Base-by-base conservation (phyloP, 2,329 filamentous ascomycete species). In the Pseudohalonectria lignicola region DNA sequence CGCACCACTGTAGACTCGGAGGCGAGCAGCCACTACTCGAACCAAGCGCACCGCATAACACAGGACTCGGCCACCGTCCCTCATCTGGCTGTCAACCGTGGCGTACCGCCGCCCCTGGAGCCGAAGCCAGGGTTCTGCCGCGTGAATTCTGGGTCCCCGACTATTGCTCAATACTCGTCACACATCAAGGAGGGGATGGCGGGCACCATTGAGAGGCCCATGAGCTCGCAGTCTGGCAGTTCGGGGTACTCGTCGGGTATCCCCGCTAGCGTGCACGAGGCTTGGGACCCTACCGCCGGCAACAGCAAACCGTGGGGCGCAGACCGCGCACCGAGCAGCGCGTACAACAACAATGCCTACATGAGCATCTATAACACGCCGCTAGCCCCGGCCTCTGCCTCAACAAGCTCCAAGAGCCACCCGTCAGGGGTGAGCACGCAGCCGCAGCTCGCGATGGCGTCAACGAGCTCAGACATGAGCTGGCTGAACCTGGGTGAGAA, bases 401-500 rank as follows among this genome's bases (percentile, higher is more conserved):
- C 59, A 11, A 60, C 59, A 39, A 44, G 51, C 3, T 53, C 60
- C 15, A 47, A 49, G 11, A 47, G 53, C 23, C 49, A 54, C n/a
- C 48, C 54, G 15, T 53, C 49, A n/a, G 61, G 55, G 31, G 53
- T 67, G 41, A 70, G 63, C 51, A 59, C 56, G 37, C 67, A 71
- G 46, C 67, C 68, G 15, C 70, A 71, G 47, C 60, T 74, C 21
- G 56, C 61, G 17, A 67, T 61, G 57, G 64, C 71, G 34, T 55
- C 65, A 19, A 63, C 62, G 6, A 67, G 70, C 11, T 70, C 69
- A 36, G 83, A 87, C 55, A 84, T 87, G 79, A 85, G 80, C 59
- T 88, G 83, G 83, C 60, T 88, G 45, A 86, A 87, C 51, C 66
- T 87, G 15, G 78, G 76, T 34, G 71, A 71, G 28, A 51, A 52